A percentile compares a stretch with the other conserved stretches of the same genome.
phyloP scores from a whole-genome alignment of 1,284 basidiomycete genomes.

The Rhodotorula sp. region DNA sequence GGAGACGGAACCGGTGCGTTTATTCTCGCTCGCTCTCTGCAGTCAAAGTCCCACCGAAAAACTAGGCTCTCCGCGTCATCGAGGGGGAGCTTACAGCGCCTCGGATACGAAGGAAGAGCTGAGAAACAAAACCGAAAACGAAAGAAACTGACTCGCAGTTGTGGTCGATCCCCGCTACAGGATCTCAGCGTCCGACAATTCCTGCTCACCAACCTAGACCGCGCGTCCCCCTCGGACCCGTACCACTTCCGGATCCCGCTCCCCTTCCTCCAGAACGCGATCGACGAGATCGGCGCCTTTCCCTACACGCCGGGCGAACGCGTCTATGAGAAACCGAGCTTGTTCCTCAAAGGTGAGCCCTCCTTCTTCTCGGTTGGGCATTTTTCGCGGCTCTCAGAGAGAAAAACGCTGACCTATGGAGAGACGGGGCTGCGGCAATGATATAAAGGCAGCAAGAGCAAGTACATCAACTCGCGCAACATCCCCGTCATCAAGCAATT shows the following conservation, averaged over 20 bases:
- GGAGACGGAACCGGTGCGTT: constrained; percentile 59
- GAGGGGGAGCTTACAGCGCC: no score
- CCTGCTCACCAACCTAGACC: constrained; percentile 72
- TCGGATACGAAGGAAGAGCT: no score
- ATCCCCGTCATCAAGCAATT: constrained; percentile 60
- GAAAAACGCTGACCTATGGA: background rate
- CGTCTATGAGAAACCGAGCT: constrained; percentile 61
- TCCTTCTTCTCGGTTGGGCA: background rate
- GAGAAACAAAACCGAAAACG: no score
- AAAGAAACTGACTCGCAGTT: background rate
- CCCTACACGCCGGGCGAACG: constrained; percentile 59
- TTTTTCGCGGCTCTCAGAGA: background rate
- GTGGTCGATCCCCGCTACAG: constrained; percentile 49
- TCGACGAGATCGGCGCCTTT: constrained; percentile 70
- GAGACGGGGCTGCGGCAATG: no score
- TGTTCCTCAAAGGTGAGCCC: constrained; percentile 71
- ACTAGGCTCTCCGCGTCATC: no score
- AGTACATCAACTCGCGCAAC: constrained; percentile 71
- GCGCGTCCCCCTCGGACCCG: constrained; percentile 45
- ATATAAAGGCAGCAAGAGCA: constrained; percentile 57
- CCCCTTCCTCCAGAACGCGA: constrained; percentile 61
- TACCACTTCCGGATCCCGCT: constrained; percentile 71
- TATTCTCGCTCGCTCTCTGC: background rate
- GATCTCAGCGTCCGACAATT: constrained; percentile 70
- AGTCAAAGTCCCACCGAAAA: background rate